Conservation (phyloP, 805 yeast species). For the Candida andamanensis region DNA sequence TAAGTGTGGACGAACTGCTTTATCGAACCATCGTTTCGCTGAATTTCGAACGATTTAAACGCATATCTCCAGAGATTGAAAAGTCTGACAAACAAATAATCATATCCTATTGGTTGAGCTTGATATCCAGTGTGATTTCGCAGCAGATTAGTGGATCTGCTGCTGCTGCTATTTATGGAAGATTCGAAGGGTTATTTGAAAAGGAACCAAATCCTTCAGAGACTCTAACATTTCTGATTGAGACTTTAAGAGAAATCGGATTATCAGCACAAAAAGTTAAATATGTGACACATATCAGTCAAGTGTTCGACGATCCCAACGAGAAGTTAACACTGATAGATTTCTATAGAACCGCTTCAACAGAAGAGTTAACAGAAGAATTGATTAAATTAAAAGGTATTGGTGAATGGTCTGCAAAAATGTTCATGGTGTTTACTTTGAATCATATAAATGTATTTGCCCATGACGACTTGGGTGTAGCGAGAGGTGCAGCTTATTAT, state of each 20-base stretch:
- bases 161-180: constrained; percentile 56
- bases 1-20: constrained; percentile 28
- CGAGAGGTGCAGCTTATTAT: constrained; percentile 71
- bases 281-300: constrained; percentile 54
- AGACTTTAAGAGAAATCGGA: constrained; percentile 58
- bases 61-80: background rate
- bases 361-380: constrained; percentile 45
- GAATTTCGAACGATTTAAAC: constrained; percentile 22
- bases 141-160: constrained; percentile 83
- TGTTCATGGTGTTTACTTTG: constrained; percentile 74
- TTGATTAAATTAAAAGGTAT: constrained; percentile 60
- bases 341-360: constrained; percentile 32
- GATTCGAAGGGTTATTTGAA: constrained; percentile 34
- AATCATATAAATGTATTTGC: constrained; percentile 68
- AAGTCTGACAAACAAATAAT: constrained; percentile 12
- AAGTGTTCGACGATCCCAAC: constrained; percentile 41
- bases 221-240: constrained; percentile 37
- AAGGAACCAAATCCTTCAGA: constrained; percentile 48
- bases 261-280: constrained; percentile 62
- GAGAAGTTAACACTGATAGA: constrained; percentile 25
- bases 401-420: constrained; percentile 84
- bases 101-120: constrained; percentile 30
- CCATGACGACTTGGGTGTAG: constrained; percentile 76
- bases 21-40: constrained; percentile 27
- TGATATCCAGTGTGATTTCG: constrained; percentile 46